Conservation (phyloP, 768 basidiomycete genomes). For the Paxillus involutus region DNA sequence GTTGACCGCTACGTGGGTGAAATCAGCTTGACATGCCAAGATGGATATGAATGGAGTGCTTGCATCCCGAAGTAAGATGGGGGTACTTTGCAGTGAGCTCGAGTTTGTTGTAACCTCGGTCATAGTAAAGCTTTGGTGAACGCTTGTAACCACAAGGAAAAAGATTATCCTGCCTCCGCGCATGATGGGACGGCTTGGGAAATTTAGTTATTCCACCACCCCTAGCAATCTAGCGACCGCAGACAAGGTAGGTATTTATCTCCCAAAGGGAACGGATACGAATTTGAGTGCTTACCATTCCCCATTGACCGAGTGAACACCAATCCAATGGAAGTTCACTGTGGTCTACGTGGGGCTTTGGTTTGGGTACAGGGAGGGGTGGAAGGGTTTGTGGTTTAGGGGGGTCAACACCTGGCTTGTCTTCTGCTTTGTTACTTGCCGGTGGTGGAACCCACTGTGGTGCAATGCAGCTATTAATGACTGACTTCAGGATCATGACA, state of each 20-base stretch:
- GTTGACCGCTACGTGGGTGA: constrained; percentile 43
- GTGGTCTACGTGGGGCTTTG: constrained; percentile 18
- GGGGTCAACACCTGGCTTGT: constrained; percentile 5
- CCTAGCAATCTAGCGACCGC: constrained; percentile 9
- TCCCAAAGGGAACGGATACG: not conserved
- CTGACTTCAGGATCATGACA: not conserved
- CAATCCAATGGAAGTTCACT: constrained; percentile 18
- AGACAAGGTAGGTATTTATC: not conserved
- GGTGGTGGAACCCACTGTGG: constrained; percentile 27
- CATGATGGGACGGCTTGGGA: constrained; percentile 22
- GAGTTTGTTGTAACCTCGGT: constrained; percentile 25
- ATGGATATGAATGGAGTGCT: constrained; percentile 1
- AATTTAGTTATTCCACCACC: constrained; percentile 15
- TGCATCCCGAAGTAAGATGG: constrained; percentile 45
- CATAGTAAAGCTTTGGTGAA: constrained; percentile 23
- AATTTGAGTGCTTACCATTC: constrained; percentile 13
- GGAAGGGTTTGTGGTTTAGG: not conserved
- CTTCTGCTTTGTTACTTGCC: constrained; percentile 31
- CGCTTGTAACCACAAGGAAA: constrained; percentile 12
- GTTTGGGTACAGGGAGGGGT: constrained; percentile 13
- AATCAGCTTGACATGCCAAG: constrained; percentile 2
- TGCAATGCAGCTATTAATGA: constrained; percentile 4
- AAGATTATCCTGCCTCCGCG: constrained; percentile 22
- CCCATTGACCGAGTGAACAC: constrained; percentile 17
- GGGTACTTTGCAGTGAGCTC: constrained; percentile 36